Percentiles rank a stretch among this genome's conserved stretches.
Conservation (phyloP, 2,329 filamentous ascomycete species). For the Cadophora sp. region DNA sequence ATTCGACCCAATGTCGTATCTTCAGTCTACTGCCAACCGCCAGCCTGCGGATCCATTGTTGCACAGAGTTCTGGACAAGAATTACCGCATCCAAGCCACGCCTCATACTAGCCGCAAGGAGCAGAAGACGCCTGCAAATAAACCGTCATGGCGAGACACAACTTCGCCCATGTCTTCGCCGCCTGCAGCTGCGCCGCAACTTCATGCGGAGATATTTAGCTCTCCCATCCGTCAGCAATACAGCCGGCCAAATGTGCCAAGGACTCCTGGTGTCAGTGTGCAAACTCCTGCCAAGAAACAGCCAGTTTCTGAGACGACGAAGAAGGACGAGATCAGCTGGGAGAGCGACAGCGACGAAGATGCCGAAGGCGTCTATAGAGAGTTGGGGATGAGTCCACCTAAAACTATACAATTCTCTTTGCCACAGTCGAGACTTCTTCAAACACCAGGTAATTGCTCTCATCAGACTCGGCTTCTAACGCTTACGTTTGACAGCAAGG, state of each 20-base stretch:
- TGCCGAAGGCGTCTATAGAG: constrained; percentile 62
- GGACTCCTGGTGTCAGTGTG: constrained; percentile 86
- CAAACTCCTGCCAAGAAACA: constrained; percentile 73
- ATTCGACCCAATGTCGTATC: constrained; percentile 55
- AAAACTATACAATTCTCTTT: constrained; percentile 91
- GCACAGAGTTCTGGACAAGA: constrained; percentile 93
- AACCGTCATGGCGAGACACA: constrained; percentile 43
- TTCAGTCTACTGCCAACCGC: constrained; percentile 46
- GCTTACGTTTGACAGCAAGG: constrained; percentile 58
- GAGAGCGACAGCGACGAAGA: constrained; percentile 71
- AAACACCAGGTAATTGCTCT: constrained; percentile 70
- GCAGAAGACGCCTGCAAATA: constrained; percentile 40
- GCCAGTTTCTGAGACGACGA: constrained; percentile 49
- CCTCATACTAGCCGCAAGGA: constrained; percentile 68
- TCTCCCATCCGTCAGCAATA: constrained; percentile 64
- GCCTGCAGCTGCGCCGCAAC: constrained; percentile 78
- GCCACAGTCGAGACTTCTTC: constrained; percentile 76
- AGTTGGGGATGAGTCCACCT: constrained; percentile 80
- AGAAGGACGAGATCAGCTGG: constrained; percentile 69
- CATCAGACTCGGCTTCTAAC: neutral
- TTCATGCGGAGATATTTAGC: constrained; percentile 86
- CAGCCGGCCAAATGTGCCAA: constrained; percentile 51
- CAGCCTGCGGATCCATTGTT: constrained; percentile 75
- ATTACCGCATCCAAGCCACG: constrained; percentile 91
- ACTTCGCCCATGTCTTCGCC: constrained; percentile 67